phyloP scores from a whole-genome alignment of 2,329 filamentous ascomycete genomes.

The Arthroderma uncinatum region DNA sequence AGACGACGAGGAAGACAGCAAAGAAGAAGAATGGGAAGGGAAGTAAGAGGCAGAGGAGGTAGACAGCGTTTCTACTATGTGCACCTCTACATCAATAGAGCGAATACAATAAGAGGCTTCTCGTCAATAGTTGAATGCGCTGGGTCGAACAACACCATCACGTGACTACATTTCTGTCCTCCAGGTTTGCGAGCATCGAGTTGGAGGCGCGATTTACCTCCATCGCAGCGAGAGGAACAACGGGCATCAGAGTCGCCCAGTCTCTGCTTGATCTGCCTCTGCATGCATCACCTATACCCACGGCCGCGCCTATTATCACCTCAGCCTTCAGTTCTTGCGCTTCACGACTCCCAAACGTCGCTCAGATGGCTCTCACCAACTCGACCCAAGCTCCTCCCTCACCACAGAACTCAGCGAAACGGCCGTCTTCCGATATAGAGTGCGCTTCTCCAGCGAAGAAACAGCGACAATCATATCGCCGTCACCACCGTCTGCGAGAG shows the following conservation, averaged over 20 bases:
- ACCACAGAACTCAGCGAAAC: slow-evolving; percentile 20
- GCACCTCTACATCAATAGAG: not conserved
- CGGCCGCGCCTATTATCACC: no score
- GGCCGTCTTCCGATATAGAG: slow-evolving; percentile 19
- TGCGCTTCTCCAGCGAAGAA: slow-evolving; percentile 23
- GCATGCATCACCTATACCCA: no score
- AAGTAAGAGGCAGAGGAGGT: not conserved
- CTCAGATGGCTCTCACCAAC: slow-evolving; percentile 1
- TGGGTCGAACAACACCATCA: no score
- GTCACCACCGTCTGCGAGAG: slow-evolving; percentile 32
- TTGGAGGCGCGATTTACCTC: no score
- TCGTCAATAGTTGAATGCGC: no score
- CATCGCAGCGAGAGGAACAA: no score
- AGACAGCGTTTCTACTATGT: not conserved
- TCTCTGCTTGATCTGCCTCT: no score
- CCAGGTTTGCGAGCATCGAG: not conserved
- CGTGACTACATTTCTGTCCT: not conserved
- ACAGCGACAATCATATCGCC: slow-evolving; percentile 31
- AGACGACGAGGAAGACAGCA: not conserved
- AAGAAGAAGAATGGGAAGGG: not conserved
- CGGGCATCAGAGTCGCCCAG: no score
- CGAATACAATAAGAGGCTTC: no score
- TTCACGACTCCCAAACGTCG: not conserved
- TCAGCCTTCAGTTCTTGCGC: no score
- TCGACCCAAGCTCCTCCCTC: not conserved